phyloP scores from a whole-genome alignment of 441 rosid genomes.

The Theobroma grandiflorum region DNA sequence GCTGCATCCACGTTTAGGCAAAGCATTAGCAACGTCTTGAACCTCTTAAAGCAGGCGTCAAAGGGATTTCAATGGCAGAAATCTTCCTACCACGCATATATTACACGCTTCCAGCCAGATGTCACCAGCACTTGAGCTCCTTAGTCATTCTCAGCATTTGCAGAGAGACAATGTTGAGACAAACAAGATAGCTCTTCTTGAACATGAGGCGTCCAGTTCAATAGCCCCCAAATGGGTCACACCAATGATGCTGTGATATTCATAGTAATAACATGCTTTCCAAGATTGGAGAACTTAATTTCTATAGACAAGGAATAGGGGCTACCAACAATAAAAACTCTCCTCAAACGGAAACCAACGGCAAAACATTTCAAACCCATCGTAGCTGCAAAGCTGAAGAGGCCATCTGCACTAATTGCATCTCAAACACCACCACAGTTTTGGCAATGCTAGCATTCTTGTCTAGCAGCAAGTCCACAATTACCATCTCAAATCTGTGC shows the following conservation, averaged over 20 bases:
- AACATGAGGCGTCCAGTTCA: background rate
- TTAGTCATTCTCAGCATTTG: background rate
- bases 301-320: background rate
- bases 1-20: background rate
- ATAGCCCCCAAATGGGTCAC: background rate
- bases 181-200: background rate
- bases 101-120: background rate
- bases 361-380: slow-evolving; percentile 4
- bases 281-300: background rate
- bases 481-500: background rate
- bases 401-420: background rate
- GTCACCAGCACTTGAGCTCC: background rate
- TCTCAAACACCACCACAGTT: background rate
- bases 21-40: background rate
- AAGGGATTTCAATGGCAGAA: background rate
- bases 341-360: background rate
- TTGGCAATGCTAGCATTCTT: background rate
- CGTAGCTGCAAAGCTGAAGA: background rate
- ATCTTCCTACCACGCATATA: background rate
- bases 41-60: background rate
- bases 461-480: slow-evolving; percentile 8
- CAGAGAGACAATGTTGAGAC: background rate
- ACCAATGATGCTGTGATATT: background rate
- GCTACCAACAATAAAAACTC: background rate
- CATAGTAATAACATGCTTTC: background rate